Evolutionary conservation across 169 alveolate species (phyloP), one percentile per base, ranked within the genome.

Genomic region (Cryptosporidium meleagridis): DNA sequence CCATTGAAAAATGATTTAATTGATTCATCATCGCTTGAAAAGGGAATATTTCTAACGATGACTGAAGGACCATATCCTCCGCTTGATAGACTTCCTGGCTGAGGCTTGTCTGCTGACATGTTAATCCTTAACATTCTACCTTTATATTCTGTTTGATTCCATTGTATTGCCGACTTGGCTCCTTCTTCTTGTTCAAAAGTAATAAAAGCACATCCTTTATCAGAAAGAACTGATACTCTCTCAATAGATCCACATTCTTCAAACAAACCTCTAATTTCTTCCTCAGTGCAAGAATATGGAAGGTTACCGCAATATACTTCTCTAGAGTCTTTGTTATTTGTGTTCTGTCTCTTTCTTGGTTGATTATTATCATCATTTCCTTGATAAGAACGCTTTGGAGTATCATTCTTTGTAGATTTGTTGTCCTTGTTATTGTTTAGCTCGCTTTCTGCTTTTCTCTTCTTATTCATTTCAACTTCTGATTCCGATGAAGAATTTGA

Each of bases 171-270:
- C 92, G 95, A 95, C 61, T 93, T 91, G 12, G 98, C 98, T 6
- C 95, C 93, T 75, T 95, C 96, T 35, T 95, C 97, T 58, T 84
- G 75, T 21, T 91, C 94, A 70, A 96, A 96, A 3, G 97, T 94
- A 41, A 96, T 95, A 86, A 96, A 96, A 7, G 98, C 98, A 29
- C 95, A 93, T 7, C 98, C 98, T 70, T 95, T 95, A 26, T 93
- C 91, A 68, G 93, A 93, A 29, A 97, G 93, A 72, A 96, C 86
- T 72, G 95, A 93, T 29, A 96, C 92, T 39, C 97, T 94, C 0
- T 92, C 92, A 12, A 96, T 93, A 45, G 95, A 91, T 14, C 98
- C 98, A 62, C 98, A 95, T 68, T 96, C 98, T 67, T 94, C 97
- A 80, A 96, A 96, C 8, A 96, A 91, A 51, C 93, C 97, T 71